Conservation (phyloP, 2,329 filamentous ascomycete genomes). For the Hirsutella thompsonii region DNA sequence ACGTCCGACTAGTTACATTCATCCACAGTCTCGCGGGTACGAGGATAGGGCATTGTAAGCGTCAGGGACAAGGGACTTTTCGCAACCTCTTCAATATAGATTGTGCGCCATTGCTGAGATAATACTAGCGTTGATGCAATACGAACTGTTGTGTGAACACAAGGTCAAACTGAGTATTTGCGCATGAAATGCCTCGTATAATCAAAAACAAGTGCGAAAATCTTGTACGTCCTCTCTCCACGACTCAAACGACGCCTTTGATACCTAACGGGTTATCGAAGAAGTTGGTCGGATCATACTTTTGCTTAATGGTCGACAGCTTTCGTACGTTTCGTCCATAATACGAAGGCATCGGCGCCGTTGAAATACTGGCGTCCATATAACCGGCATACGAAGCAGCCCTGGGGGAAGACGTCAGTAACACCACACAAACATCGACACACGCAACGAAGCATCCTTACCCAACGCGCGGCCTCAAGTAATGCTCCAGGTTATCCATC, state of each 20-base stretch:
- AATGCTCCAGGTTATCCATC: slow-evolving; percentile 2
- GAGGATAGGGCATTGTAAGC: too few relatives aligned
- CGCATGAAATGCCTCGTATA: too few relatives aligned
- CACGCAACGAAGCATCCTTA: not conserved
- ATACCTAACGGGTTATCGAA: slow-evolving; percentile 6
- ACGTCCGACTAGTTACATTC: too few relatives aligned
- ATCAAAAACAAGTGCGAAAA: too few relatives aligned
- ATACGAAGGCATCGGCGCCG: slow-evolving; percentile 4
- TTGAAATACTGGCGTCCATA: slow-evolving; percentile 6
- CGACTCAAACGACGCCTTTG: not conserved
- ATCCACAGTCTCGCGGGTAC: too few relatives aligned
- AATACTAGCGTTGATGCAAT: not conserved
- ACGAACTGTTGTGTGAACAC: too few relatives aligned
- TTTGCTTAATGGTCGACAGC: slow-evolving; percentile 5
- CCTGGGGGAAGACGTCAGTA: not conserved
- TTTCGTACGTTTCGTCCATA: slow-evolving; percentile 5
- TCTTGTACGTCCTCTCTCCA: not conserved
- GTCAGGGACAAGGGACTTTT: not conserved
- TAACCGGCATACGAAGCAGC: slow-evolving; percentile 7
- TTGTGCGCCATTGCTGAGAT: not conserved
- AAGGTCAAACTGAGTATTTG: too few relatives aligned
- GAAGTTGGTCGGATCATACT: slow-evolving; percentile 5
- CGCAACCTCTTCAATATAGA: not conserved
- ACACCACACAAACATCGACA: not conserved
- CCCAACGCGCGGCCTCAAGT: slow-evolving; percentile 4